Conservation (phyloP, 495 filamentous ascomycete species). For the Tuber indicum region DNA sequence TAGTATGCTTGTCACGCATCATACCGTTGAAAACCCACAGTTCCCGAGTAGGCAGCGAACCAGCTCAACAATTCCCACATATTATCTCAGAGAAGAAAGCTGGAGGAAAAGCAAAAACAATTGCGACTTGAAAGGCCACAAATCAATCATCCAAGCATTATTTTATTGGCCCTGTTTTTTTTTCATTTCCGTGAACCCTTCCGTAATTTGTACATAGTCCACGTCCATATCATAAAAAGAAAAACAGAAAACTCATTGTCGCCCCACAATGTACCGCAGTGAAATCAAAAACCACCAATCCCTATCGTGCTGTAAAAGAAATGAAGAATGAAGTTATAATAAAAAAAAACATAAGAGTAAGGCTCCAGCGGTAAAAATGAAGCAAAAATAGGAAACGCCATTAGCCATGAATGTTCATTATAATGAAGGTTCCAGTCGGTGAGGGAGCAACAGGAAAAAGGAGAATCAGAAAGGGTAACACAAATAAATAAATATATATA, state of each 20-base stretch:
- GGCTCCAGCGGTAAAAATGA: not conserved
- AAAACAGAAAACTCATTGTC: slow-evolving; percentile 22
- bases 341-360: slow-evolving; percentile 21
- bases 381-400: not conserved
- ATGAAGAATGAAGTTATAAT: slow-evolving; percentile 20
- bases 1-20: not conserved
- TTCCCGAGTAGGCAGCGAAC: not conserved
- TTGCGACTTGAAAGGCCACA: not conserved
- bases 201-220: not conserved
- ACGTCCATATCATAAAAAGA: slow-evolving; percentile 7
- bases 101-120: not conserved
- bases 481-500: not conserved
- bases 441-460: slow-evolving; percentile 13
- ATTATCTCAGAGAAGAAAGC: not conserved
- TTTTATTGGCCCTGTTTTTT: not conserved
- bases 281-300: slow-evolving; percentile 18
- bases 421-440: slow-evolving; percentile 22
- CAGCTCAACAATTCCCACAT: not conserved
- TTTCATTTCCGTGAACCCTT: not conserved
- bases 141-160: not conserved
- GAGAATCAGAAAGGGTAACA: slow-evolving; percentile 3
- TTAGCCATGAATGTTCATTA: slow-evolving; percentile 20
- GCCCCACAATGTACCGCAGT: slow-evolving; percentile 19
- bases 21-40: not conserved
- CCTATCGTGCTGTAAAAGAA: slow-evolving; percentile 2